phyloP scores from a whole-genome alignment of 2,329 filamentous ascomycete species.

The Orbilia quercus region DNA sequence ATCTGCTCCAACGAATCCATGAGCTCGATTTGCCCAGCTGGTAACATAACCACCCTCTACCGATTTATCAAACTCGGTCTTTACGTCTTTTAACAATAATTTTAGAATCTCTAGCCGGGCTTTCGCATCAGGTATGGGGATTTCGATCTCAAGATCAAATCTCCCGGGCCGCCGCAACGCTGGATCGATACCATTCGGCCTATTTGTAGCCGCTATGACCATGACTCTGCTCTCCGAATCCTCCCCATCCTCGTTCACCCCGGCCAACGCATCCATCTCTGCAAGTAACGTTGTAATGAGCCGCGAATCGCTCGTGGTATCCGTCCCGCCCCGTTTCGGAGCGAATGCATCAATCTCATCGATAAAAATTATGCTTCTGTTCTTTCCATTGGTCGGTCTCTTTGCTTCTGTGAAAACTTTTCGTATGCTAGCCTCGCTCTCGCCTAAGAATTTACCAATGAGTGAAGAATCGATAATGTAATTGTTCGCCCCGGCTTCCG shows the following conservation, averaged over 20 bases:
- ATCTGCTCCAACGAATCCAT: conserved; percentile 60
- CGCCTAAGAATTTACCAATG: conserved; percentile 60
- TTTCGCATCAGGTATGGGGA: conserved; percentile 59
- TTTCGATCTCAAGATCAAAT: conserved; percentile 60
- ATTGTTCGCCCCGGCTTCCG: conserved; percentile 58
- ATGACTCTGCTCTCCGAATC: conserved; percentile 54
- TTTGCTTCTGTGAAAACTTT: conserved; percentile 59
- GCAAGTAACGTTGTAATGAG: conserved; percentile 59
- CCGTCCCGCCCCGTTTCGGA: conserved; percentile 57
- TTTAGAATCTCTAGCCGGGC: conserved; percentile 59
- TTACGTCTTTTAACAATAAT: conserved; percentile 57
- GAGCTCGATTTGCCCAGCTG: conserved; percentile 57
- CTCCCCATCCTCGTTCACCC: conserved; percentile 46
- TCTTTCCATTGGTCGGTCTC: conserved; percentile 54
- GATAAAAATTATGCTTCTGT: conserved; percentile 60
- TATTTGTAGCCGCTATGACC: conserved; percentile 60
- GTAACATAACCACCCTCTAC: conserved; percentile 56
- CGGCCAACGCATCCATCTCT: conserved; percentile 59
- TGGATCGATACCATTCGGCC: conserved; percentile 59
- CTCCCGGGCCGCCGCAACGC: conserved; percentile 59
- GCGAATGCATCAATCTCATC: conserved; percentile 60
- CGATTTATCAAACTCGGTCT: conserved; percentile 51
- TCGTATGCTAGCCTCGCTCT: conserved; percentile 59
- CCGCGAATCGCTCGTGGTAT: conserved; percentile 59
- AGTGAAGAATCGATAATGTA: conserved; percentile 59